A percentile compares a stretch with the other conserved stretches of the same genome.
Evolutionary conservation across 768 basidiomycete species (phyloP).

Genomic region (Pleurotus cornucopiae): DNA sequence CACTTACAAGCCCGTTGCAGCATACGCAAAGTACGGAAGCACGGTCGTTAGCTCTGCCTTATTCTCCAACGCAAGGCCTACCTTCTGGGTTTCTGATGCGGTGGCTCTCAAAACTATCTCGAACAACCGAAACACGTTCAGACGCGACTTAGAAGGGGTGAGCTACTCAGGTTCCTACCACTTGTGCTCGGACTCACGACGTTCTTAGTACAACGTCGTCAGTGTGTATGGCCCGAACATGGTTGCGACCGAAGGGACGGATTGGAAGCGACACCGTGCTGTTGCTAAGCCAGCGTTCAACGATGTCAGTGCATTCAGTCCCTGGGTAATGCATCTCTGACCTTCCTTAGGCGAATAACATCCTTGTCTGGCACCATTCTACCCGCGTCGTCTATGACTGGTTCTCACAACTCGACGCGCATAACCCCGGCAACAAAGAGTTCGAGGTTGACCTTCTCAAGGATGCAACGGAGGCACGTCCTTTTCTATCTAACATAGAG

Average conservation of each 20-base stretch:
- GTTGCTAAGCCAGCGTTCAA: slow-evolving; percentile 46
- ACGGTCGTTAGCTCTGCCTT: slow-evolving; percentile 33
- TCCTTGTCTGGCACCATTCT: slow-evolving; percentile 45
- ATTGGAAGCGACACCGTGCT: slow-evolving; percentile 43
- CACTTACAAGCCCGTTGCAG: slow-evolving; percentile 9
- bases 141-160: slow-evolving; percentile 34
- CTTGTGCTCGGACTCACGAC: background rate
- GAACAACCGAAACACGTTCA: slow-evolving; percentile 29
- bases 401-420: slow-evolving; percentile 32
- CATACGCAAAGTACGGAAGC: slow-evolving; percentile 31
- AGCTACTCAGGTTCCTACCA: slow-evolving; percentile 7
- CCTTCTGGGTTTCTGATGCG: slow-evolving; percentile 40
- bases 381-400: slow-evolving; percentile 36
- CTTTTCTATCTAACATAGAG: background rate
- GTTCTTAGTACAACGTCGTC: slow-evolving; percentile 29
- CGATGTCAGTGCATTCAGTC: slow-evolving; percentile 25
- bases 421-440: background rate
- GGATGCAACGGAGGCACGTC: slow-evolving; percentile 20
- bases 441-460: slow-evolving; percentile 17
- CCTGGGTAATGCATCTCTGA: background rate
- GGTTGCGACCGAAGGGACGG: slow-evolving; percentile 33
- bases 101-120: slow-evolving; percentile 33
- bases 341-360: slow-evolving; percentile 33
- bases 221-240: slow-evolving; percentile 44
- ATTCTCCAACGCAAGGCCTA: slow-evolving; percentile 23